Evolutionary conservation across 2,329 filamentous ascomycete genomes (phyloP), one percentile per base, ranked within the genome.

Genomic region (Penicillium decumbens): DNA sequence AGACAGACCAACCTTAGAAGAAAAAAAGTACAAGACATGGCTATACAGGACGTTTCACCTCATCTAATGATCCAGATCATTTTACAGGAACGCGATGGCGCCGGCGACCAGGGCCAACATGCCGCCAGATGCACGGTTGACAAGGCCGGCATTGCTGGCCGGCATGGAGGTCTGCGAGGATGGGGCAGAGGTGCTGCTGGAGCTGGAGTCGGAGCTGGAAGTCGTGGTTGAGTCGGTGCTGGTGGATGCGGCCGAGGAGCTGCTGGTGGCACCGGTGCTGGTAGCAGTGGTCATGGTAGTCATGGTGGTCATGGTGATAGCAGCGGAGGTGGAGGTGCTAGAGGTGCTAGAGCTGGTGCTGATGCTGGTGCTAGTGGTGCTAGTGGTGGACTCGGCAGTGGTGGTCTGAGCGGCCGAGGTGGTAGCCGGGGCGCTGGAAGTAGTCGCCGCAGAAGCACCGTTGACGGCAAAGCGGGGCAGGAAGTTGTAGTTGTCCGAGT

Each of bases 381-480:
- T 53, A 41, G 60, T 56, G 12, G 63, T 50, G 24, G 62, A 60
- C 23, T 51, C 51, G 28, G 60, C 51, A 12, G 55, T 49, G 27
- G 62, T 51, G 41, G 63, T 62, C 13, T 59, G 43, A 35, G 59
- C 51, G 6, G 58, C 28, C 7, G 60, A 45, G 12, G 61, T 49
- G 28, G 54, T 54, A 33, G 64, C 65, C 18, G 65, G 58, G n/a
- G 72, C 62, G 41, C 64, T 63, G 43, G 62, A 59, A 41, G 66
- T 63, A 12, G 60, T 50, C 43, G 59, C 57, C 28, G 61, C 74
- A 49, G 72, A 73, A 53, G 69, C 67, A 53, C 73, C 75, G 10
- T 74, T 60, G 48, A 81, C 68, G 32, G 71, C 67, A 67, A 81
- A 81, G 52, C 71, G 72, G 6, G 75, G 74, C 30, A 74, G 75